Percentiles rank a stretch among this genome's conserved stretches.
These are phyloP conservation scores for Kokia cookei DNA, from an alignment of 441 rosid genomes.

Conservation along the genomic window DNA sequence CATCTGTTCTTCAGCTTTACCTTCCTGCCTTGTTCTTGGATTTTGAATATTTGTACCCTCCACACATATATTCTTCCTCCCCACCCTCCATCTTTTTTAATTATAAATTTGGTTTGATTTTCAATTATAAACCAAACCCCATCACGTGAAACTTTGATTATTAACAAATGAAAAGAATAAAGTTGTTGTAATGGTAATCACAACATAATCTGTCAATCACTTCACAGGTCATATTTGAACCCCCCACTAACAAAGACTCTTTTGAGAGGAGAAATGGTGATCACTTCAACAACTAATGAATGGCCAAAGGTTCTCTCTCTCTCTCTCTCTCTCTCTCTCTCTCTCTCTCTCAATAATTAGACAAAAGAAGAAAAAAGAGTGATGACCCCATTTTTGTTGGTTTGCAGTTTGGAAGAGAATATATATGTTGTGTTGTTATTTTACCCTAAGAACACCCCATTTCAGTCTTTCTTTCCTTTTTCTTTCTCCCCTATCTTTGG, in stretches of 20 bases:
- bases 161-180: no score
- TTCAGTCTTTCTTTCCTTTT: constrained; percentile 16
- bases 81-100: no score
- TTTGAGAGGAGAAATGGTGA: no score
- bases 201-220: no score
- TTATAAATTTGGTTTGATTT: no score
- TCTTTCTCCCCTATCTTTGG: neutral
- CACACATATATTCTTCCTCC: constrained; percentile 11
- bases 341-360: neutral
- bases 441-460: constrained; percentile 27
- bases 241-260: no score
- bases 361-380: constrained; percentile 4
- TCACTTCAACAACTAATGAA: constrained; percentile 33
- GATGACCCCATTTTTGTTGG: constrained; percentile 53
- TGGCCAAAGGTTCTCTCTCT: constrained; percentile 44
- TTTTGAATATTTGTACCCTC: constrained; percentile 29
- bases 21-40: constrained; percentile 34
- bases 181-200: no score
- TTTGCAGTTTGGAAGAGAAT: constrained; percentile 55
- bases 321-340: constrained; percentile 13
- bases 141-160: no score
- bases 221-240: no score
- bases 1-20: constrained; percentile 24
- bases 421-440: constrained; percentile 24
- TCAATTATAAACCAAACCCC: no score